phyloP scores from a whole-genome alignment of 2,329 filamentous ascomycete genomes.

The Epichloe baconii region DNA sequence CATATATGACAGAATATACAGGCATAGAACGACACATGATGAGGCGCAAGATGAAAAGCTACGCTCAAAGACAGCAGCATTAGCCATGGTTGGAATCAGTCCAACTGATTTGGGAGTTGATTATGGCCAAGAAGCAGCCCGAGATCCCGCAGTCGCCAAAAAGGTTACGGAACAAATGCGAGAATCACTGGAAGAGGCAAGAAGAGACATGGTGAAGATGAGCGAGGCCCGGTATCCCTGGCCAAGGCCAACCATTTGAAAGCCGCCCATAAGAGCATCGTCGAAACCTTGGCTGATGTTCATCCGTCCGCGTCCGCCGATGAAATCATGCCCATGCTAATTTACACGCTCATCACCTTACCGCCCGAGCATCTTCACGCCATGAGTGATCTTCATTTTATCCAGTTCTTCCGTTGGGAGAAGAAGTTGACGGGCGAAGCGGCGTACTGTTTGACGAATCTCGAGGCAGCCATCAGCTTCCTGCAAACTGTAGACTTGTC shows the following conservation, averaged over 20 bases:
- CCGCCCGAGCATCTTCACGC: constrained; percentile 75
- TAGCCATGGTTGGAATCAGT: constrained; percentile 84
- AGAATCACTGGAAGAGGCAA: constrained; percentile 57
- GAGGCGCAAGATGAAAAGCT: constrained; percentile 92
- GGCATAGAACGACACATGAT: constrained; percentile 82
- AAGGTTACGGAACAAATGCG: constrained; percentile 56
- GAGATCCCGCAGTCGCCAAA: constrained; percentile 42
- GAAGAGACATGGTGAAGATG: constrained; percentile 63
- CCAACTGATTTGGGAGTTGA: constrained; percentile 74
- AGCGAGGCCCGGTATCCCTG: constrained; percentile 75
- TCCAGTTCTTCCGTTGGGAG: constrained; percentile 79
- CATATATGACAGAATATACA: constrained; percentile 79
- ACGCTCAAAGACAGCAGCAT: constrained; percentile 81
- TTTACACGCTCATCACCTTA: constrained; percentile 87
- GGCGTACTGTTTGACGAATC: constrained; percentile 89
- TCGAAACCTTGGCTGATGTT: constrained; percentile 63
- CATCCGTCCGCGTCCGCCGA: constrained; percentile 80
- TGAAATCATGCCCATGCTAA: constrained; percentile 92
- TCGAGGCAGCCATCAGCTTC: constrained; percentile 90
- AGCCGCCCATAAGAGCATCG: constrained; percentile 82
- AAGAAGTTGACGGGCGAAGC: constrained; percentile 84
- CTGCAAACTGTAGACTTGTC: constrained; percentile 90
- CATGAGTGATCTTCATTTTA: constrained; percentile 90
- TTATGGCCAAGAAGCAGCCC: constrained; percentile 42
- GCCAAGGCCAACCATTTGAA: constrained; percentile 86